Evolutionary conservation across 73 alveolate genomes (phyloP), one percentile per base, ranked within the genome.

Genomic region (Paramecium bursaria): DNA sequence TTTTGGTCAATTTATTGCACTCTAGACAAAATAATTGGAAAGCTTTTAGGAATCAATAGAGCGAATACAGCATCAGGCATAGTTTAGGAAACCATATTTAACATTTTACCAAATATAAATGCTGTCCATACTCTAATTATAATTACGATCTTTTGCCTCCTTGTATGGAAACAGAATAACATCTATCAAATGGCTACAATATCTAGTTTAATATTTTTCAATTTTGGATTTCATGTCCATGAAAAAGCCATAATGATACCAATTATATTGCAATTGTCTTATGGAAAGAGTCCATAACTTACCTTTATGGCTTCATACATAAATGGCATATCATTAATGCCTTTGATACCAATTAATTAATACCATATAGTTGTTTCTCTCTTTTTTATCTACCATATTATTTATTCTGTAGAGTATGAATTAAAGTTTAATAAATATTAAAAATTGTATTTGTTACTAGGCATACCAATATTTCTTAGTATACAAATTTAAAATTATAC

Each of bases 181-280:
- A 57, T 25, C 10, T 27, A 82, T 51, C 26, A 30, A 21, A 44
- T 52, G 11, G 31, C 26, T 17, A 91, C 93, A 6, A 50, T 87
- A 15, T 88, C 95, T n/a, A 92, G 90, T 57, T 85, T 94, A 48
- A 88, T 94, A n/a, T 91, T 94, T 46, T 94, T 88, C 85, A 92
- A 92, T 87, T 92, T 94, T 60, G 97, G 98, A 10, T 94, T 86
- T 86, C 98, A 94, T 90, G 97, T 94, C 4, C 97, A 94, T 85
- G 98, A 94, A 74, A 94, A 94, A 85, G 98, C 97, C 52, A 86
- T 94, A 25, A 76, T 91, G 75, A 90, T 92, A 48, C 91, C 97
- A 23, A 29, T 94, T 15, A 87, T 92, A 15, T 76, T 92, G 4
- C 39, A 86, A 50, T 82, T 91, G 74, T 87, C 80, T 46, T 75